Evolutionary conservation across 2,329 filamentous ascomycete species (phyloP).

Genomic region (Chaetomium sp.): DNA sequence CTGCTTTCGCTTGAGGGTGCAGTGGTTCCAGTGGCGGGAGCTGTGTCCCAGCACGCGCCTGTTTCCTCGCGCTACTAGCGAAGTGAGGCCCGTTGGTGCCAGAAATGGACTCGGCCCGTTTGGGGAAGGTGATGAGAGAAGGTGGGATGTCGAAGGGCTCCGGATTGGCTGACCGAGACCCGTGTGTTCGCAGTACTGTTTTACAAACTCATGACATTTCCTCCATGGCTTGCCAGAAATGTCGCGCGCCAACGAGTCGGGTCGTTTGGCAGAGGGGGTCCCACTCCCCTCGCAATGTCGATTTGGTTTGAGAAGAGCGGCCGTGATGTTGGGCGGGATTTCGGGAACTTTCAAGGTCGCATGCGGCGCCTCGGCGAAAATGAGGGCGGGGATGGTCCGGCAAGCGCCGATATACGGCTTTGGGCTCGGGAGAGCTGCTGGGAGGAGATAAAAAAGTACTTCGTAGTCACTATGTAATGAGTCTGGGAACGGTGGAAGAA

Average conservation of each 20-base stretch:
- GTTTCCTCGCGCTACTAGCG: neutral
- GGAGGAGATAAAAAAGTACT: too few relatives aligned
- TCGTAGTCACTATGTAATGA: too few relatives aligned
- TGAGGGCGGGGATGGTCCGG: slow-evolving; percentile 1
- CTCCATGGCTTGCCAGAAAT: neutral
- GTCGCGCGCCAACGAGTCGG: neutral
- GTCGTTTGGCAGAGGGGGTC: too few relatives aligned
- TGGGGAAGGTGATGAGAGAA: neutral
- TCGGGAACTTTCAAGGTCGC: slow-evolving; percentile 11
- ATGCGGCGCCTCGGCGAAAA: slow-evolving; percentile 21
- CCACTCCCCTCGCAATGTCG: neutral
- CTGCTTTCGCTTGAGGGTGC: neutral
- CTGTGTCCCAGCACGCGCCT: neutral
- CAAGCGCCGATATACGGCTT: neutral
- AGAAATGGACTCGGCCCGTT: slow-evolving; percentile 3
- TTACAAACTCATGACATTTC: neutral
- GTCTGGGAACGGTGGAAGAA: neutral
- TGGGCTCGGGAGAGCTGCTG: neutral
- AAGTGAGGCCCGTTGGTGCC: neutral
- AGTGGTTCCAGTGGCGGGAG: neutral
- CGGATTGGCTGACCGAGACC: neutral
- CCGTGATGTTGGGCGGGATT: neutral
- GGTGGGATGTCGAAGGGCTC: neutral
- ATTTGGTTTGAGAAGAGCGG: neutral
- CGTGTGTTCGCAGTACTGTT: neutral